Base-by-base conservation (phyloP, 2,329 filamentous ascomycete genomes). In the Lasiodiplodia citricola region DNA sequence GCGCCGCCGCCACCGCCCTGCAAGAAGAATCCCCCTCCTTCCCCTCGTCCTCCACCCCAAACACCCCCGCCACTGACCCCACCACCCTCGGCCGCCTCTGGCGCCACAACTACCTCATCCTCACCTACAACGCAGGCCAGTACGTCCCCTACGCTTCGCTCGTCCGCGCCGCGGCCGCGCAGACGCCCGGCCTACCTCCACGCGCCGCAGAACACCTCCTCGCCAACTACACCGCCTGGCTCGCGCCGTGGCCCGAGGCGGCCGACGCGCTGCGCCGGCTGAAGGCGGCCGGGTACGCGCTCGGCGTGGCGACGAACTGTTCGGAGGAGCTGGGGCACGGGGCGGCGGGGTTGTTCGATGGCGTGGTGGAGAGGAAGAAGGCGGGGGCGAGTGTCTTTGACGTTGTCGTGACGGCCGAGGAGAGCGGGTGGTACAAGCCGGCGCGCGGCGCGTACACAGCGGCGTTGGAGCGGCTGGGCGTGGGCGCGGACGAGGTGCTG, bases 401-500 rank as follows among this genome's bases (percentile, higher is more conserved):
- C 44, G 72, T 73, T 2, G 73, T 77, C 4, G 65, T 81, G 4
- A 81, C 80, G 1, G 81, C 80, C 0, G 80, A 82, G 65, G 79
- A 82, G 67, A 78, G 74, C 16, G 79, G 80, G 2, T 81, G 77
- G 66, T 82, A 82, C 65, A 81, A 83, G 66, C 81, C 80, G 1
- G 71, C 73, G 2, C 68, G 65, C 8, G 68, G 75, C 44, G 77
- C 81, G 1, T 82, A 83, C 58, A 52, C 73, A 3, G 74, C 72
- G 4, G 73, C 80, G 4, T 68, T 83, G 3, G 69, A 70, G 0
- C 58, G 41, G 16, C 69, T 81, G 52, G 74, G 28, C 4, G 11
- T 23, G 4, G 18, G n/a, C 18, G 28, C 60, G 25, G 28, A 47
- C 1, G 60, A 64, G 31, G 60, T 31, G 28, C 7, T 64, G n/a